Evolutionary conservation across 1,139 yeast genomes (phyloP), one percentile per base, ranked within the genome.

Genomic region (Candida labiduridarum): DNA sequence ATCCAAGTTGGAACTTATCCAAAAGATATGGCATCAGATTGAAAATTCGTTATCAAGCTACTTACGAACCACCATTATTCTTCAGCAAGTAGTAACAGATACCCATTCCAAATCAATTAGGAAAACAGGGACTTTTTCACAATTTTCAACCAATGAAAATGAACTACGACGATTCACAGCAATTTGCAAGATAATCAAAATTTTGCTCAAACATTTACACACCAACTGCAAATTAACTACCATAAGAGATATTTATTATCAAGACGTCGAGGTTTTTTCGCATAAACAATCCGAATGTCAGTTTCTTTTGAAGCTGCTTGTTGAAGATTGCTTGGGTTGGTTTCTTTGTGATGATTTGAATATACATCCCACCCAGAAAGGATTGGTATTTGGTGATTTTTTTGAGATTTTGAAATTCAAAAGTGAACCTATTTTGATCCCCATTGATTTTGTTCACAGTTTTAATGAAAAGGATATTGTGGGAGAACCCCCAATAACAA

Each of bases 221-320:
- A 54, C 49, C 12, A 44, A 48, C 2, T 44, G 52, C 2, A 59
- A 59, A 12, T 53, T 58, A 1, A 72, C 79, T 0, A 84, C 92
- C 0, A 75, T 77, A 51, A 67, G 96, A 53, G 92, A 87, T 57
- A 54, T 88, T 0, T 88, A 74, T 65, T 88, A 88, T 62, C 78
- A 77, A 51, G 87, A 87, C 59, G 89, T 84, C 0, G 69, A 66
- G 7, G 60, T 86, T 6, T 88, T 84, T 62, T 61, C 65, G 34
- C 51, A 51, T 19, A 61, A 61, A 1, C 94, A 87, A 59, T 16
- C 55, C 0, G 62, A 55, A 4, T 82, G 84, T 1, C 80, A 81
- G 50, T 49, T 59, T 0, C 59, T 74, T 1, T 56, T 87, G 1
- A 74, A 71, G 5, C 47, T 58, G 8, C 46, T 81, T 27, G 65